Evolutionary conservation across 805 yeast species (phyloP).

Genomic region (Metschnikowia proteae): DNA sequence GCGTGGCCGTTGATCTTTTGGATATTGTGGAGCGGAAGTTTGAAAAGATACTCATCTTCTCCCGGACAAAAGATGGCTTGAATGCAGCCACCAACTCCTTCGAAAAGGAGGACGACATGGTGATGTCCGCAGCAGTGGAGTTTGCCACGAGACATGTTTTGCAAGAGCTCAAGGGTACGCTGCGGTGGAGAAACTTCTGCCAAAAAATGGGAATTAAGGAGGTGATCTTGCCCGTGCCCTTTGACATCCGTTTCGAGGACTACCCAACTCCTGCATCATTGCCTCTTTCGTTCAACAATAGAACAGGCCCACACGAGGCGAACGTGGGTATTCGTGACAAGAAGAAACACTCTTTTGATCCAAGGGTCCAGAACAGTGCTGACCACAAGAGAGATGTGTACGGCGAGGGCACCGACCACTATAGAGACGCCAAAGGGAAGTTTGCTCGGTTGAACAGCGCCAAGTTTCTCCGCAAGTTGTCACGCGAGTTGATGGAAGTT

Average conservation of each 20-base stretch:
- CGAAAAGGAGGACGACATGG: slow-evolving; percentile 25
- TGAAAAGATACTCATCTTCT: slow-evolving; percentile 43
- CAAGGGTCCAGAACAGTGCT: slow-evolving; percentile 68
- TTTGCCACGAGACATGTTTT: slow-evolving; percentile 68
- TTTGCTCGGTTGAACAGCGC: slow-evolving; percentile 53
- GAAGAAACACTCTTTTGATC: slow-evolving; percentile 76
- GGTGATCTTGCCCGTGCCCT: slow-evolving; percentile 16
- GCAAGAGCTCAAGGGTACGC: slow-evolving; percentile 45
- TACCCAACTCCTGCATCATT: slow-evolving; percentile 32
- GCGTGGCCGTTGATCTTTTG: slow-evolving; percentile 83
- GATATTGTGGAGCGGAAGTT: slow-evolving; percentile 79
- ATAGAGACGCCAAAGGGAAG: slow-evolving; percentile 43
- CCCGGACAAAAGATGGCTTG: slow-evolving; percentile 39
- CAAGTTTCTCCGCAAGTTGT: slow-evolving; percentile 53
- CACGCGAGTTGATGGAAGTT: slow-evolving; percentile 44
- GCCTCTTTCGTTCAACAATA: slow-evolving; percentile 71
- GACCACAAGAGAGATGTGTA: slow-evolving; percentile 67
- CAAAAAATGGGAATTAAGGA: slow-evolving; percentile 5
- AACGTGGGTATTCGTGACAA: slow-evolving; percentile 81
- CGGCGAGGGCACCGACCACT: slow-evolving; percentile 72
- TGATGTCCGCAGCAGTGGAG: slow-evolving; percentile 69
- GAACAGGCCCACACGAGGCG: slow-evolving; percentile 73
- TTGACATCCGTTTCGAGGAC: slow-evolving; percentile 24
- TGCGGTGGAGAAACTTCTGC: slow-evolving; percentile 41
- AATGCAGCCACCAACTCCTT: slow-evolving; percentile 45